Evolutionary conservation across 2,329 filamentous ascomycete species (phyloP), one percentile per base, ranked within the genome.

Genomic region (Fonsecaea pugnacius): DNA sequence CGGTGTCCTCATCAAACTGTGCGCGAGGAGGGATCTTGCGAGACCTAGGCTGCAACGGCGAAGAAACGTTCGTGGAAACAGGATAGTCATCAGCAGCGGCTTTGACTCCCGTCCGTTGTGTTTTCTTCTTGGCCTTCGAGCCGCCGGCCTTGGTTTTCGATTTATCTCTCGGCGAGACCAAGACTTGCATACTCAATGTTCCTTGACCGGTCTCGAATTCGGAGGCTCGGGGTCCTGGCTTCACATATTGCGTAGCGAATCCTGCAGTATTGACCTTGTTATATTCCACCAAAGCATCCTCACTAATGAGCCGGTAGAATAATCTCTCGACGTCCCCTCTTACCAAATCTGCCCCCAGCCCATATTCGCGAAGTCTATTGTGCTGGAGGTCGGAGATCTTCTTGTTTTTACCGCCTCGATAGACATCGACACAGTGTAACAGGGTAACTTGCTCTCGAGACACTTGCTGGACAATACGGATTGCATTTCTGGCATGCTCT

Each of bases 271-370:
- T 90, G 62, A 87, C 79, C 56, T 85, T 79, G 72, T 91, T 91
- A 36, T 88, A 79, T 76, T 97, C 92, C 14, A 75, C 77, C 30
- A 99, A 79, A 5, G 88, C 91, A 51, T 89, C 88, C 72, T 96
- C 90, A 4, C 85, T 85, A 7, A 91, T 79, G 9, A 99, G 81
- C 54, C 85, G 84, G 72, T 91, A 87, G 71, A 97, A 91, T n/a
- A 98, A 82, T 43, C 92, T 88, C 73, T 96, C 90, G 12, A 92
- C 84, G 72, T 96, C 91, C 38, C 88, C 86, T 71, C 89, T 87
- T 63, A 89, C 88, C 70, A 96, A 78, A 16, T 85, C 80, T 67
- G 84, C 86, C 14, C 90, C 92, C 48, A 84, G 83, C 14, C 91
- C 92, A 75, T 87, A 88, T 63, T 88, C 85, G 18, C 84, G 77